Conservation (phyloP, 257 asterid species). For the Lavandula angustifolia region DNA sequence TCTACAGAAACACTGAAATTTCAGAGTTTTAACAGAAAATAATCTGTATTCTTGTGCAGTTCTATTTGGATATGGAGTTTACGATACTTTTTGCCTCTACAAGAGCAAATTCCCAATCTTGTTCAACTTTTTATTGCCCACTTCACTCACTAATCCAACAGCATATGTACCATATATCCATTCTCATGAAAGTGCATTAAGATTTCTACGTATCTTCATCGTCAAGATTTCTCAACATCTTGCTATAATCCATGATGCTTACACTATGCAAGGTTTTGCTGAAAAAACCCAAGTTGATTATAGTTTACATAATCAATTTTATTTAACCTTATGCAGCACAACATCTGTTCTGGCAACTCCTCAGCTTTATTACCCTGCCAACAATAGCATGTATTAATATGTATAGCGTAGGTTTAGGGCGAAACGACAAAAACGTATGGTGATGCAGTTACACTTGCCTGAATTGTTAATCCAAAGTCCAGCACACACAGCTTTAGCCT, state of each 20-base stretch:
- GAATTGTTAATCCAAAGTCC: constrained; percentile 86
- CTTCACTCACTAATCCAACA: constrained; percentile 37
- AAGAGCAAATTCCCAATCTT: constrained; percentile 44
- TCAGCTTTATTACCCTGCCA: constrained; percentile 81
- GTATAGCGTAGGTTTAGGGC: background rate
- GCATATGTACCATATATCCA: constrained; percentile 61
- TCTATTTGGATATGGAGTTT: constrained; percentile 96
- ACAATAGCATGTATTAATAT: constrained; percentile 19
- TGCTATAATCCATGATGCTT: constrained; percentile 20
- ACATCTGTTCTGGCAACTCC: constrained; percentile 80
- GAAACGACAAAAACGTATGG: background rate
- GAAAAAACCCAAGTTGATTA: constrained; percentile 56
- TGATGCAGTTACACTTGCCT: constrained; percentile 48
- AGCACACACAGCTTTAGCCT: constrained; percentile 68
- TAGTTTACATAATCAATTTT: constrained; percentile 64
- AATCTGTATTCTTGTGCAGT: constrained; percentile 44
- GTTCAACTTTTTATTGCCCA: background rate
- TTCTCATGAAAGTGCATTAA: constrained; percentile 62
- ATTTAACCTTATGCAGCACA: constrained; percentile 71
- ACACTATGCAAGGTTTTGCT: constrained; percentile 37
- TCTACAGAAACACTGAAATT: constrained; percentile 9
- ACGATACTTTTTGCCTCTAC: constrained; percentile 84
- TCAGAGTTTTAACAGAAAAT: background rate
- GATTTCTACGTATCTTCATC: constrained; percentile 13
- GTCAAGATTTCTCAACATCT: background rate